A percentile compares a stretch with the other conserved stretches of the same genome.
These are phyloP conservation scores for Fusarium chaquense DNA, from an alignment of 2,329 filamentous ascomycete species.

Conservation along the genomic window DNA sequence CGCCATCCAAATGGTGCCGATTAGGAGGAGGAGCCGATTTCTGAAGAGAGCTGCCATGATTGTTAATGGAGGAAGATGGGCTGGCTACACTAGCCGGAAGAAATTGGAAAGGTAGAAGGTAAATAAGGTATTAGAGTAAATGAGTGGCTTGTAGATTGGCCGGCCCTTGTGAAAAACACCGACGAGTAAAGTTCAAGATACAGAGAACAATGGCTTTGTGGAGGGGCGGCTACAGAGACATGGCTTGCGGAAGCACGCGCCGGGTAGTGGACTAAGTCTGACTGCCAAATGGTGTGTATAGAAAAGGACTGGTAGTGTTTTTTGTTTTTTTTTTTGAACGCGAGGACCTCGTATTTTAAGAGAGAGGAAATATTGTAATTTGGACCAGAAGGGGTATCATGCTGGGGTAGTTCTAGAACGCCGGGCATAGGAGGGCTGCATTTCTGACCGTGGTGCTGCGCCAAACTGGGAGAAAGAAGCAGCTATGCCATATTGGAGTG, in stretches of 20 bases:
- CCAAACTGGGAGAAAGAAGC: not conserved
- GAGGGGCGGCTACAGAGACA: not conserved
- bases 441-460: constrained; percentile 1
- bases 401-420: constrained; percentile 21
- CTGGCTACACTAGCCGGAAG: not conserved
- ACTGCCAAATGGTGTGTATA: not conserved
- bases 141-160: constrained; percentile 9
- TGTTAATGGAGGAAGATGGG: constrained; percentile 13
- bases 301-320: not conserved
- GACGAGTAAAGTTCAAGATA: not conserved
- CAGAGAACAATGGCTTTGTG: constrained; percentile 9
- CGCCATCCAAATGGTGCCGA: constrained; percentile 35
- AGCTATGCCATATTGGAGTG: not conserved
- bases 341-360: constrained; percentile 25
- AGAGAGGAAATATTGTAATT: constrained; percentile 17
- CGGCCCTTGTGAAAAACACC: not conserved
- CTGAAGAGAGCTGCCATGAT: constrained; percentile 25
- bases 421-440: not conserved
- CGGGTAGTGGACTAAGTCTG: not conserved
- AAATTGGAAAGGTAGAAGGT: not conserved
- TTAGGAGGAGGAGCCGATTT: constrained; percentile 18
- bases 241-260: not conserved
- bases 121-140: constrained; percentile 8
- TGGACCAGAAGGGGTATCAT: constrained; percentile 3
- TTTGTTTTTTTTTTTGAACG: no score